Evolutionary conservation across 2,329 filamentous ascomycete species (phyloP), one percentile per base, ranked within the genome.

Genomic region (Elsinoe necatrix): DNA sequence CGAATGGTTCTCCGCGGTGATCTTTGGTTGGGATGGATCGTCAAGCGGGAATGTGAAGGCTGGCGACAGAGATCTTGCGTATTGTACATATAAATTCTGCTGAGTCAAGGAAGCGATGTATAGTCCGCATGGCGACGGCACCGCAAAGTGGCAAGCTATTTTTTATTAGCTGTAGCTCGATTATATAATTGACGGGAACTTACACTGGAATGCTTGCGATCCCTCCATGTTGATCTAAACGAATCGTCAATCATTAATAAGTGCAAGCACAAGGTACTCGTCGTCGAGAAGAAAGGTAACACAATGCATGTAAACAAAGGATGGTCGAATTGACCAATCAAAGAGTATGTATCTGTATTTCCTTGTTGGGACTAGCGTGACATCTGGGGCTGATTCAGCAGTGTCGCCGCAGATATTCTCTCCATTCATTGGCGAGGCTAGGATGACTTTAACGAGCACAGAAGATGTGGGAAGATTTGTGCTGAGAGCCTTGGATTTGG

Each of bases 401-500:
- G n/a, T 23, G 18, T 21, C 41, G 5, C 8, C 16, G 41, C n/a
- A n/a, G n/a, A n/a, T n/a, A n/a, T n/a, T n/a, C n/a, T n/a, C n/a
- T n/a, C n/a, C n/a, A n/a, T n/a, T n/a, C n/a, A n/a, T n/a, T 20
- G 79, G 79, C 0, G 67, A 75, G n/a, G 68, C 66, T 4, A 65
- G 65, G 2, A 67, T 76, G 7, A 64, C 69, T 2, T 75, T 79
- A 63, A 80, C 77, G 0, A 75, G 79, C 61, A 76, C 72, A 0
- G 65, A 65, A 3, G 78, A 81, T 61, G 66, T 81, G 39, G 77
- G 72, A 2, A 69, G 64, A 34, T 79, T 76, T 55, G 68, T 78
- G 4, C 71, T 69, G 6, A 69, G 68, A 3, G 57, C 69, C 2
- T 61, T 80, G 12, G 69, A 71, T n/a, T 59, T 74, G 20, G 62